phyloP scores from a whole-genome alignment of 768 basidiomycete species.

The Phlebiopsis flavidoalba region DNA sequence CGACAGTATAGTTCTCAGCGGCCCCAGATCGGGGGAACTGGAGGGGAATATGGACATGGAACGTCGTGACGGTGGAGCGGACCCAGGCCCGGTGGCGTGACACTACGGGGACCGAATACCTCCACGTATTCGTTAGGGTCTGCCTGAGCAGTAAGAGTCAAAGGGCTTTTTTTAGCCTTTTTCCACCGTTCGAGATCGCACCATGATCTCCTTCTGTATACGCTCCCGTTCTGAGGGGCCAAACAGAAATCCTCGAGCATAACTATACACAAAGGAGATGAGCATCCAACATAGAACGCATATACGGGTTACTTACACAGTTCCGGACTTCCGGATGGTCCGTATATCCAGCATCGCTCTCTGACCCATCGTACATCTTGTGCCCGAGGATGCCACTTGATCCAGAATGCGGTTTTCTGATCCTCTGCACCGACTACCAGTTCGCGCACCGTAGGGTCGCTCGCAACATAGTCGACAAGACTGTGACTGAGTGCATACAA shows the following conservation, averaged over 20 bases:
- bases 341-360: conserved; percentile 97
- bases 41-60: conserved; percentile 72
- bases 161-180: neutral
- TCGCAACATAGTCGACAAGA: conserved; percentile 83
- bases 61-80: conserved; percentile 82
- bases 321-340: conserved; percentile 92
- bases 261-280: conserved; percentile 38
- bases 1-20: conserved; percentile 67
- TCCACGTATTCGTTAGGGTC: conserved; percentile 18
- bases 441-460: conserved; percentile 59
- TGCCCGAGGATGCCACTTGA: conserved; percentile 77
- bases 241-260: conserved; percentile 94
- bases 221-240: conserved; percentile 80
- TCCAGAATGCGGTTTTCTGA: conserved; percentile 91
- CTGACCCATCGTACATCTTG: conserved; percentile 81
- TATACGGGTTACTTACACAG: conserved; percentile 58
- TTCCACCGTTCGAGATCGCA: conserved; percentile 40
- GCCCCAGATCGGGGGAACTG: conserved; percentile 61
- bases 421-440: conserved; percentile 84
- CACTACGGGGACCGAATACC: conserved; percentile 21
- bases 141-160: neutral
- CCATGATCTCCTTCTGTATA: conserved; percentile 51
- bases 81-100: conserved; percentile 60
- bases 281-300: neutral
- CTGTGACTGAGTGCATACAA: conserved; percentile 87